These are phyloP conservation scores for Yarrowia keelungensis DNA, from an alignment of 805 yeast genomes.

Conservation along the genomic window DNA sequence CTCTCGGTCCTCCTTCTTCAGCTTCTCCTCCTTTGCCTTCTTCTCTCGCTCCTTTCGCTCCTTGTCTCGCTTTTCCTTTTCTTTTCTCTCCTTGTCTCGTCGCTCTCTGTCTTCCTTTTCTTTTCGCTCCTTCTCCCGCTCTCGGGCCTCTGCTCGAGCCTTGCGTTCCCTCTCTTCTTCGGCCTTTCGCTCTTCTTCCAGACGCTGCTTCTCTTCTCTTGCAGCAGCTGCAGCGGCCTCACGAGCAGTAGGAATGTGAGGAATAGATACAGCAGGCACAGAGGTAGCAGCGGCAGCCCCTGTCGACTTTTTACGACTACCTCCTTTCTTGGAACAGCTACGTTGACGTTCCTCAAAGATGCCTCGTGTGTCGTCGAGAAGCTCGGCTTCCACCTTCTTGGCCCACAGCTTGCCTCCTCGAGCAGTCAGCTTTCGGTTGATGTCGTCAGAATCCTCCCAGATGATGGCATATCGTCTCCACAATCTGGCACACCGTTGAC, in stretches of 20 bases:
- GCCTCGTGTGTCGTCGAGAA: conserved; percentile 58
- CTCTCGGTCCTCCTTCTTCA: conserved; percentile 28
- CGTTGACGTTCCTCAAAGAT: conserved; percentile 47
- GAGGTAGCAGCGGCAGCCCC: conserved; percentile 4
- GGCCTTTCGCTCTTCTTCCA: conserved; percentile 40
- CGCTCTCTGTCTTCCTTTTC: conserved; percentile 38
- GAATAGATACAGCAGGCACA: conserved; percentile 13
- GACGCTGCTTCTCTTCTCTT: conserved; percentile 39
- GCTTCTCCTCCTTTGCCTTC: conserved; percentile 21
- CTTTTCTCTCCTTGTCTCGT: conserved; percentile 27
- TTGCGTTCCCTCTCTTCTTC: conserved; percentile 41
- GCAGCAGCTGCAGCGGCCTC: conserved; percentile 40
- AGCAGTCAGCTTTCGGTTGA: conserved; percentile 58
- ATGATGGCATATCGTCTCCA: conserved; percentile 90
- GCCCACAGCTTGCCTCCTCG: conserved; percentile 62
- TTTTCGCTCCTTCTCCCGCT: conserved; percentile 41
- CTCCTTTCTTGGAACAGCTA: conserved; percentile 38
- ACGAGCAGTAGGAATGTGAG: conserved; percentile 33
- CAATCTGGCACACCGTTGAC: conserved; percentile 83
- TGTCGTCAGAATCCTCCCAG: conserved; percentile 83
- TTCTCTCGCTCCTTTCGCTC: conserved; percentile 33
- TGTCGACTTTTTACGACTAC: conserved; percentile 29
- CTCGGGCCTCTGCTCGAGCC: conserved; percentile 28
- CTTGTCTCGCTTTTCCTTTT: conserved; percentile 29
- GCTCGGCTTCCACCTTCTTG: conserved; percentile 67